Percentiles rank a stretch among this genome's conserved stretches.
phyloP scores from a whole-genome alignment of 352 stramenopile species.

The Pseudoperonospora humuli region DNA sequence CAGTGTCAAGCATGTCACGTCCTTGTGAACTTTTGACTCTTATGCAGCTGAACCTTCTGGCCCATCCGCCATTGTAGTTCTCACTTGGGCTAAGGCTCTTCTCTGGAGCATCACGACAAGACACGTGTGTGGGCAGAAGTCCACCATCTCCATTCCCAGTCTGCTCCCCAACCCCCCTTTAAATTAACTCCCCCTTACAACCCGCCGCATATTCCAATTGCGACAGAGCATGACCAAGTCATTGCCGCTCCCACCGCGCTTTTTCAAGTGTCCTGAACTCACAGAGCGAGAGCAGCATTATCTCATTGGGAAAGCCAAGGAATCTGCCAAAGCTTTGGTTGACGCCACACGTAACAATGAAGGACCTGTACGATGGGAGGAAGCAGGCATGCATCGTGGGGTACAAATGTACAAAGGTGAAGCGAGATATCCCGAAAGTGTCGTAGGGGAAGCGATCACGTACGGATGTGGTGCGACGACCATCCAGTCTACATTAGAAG shows the following conservation, averaged over 20 bases:
- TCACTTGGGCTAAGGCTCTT: no score
- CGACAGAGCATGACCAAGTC: constrained; percentile 27
- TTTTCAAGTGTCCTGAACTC: constrained; percentile 52
- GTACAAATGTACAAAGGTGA: constrained; percentile 71
- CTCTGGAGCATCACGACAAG: constrained; percentile 19
- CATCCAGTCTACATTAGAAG: constrained; percentile 51
- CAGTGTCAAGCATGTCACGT: no score
- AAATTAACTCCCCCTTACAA: constrained; percentile 5
- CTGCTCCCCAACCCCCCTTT: constrained; percentile 19
- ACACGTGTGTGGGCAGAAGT: constrained; percentile 23
- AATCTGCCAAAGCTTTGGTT: constrained; percentile 52
- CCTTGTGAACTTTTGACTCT: no score
- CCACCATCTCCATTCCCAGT: constrained; percentile 7
- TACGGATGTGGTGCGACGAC: constrained; percentile 54
- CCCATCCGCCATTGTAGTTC: no score
- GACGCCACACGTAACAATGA: constrained; percentile 49
- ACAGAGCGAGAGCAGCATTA: constrained; percentile 42
- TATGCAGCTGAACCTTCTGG: no score
- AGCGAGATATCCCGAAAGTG: constrained; percentile 32
- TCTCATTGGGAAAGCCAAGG: constrained; percentile 50
- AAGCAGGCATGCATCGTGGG: constrained; percentile 40
- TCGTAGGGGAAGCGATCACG: constrained; percentile 36
- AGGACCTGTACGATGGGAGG: constrained; percentile 49
- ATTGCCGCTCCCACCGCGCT: constrained; percentile 39
- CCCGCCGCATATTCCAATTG: constrained; percentile 16